These are phyloP conservation scores for Plasmodium fragile DNA, from an alignment of 169 alveolate species.

Conservation along the genomic window DNA sequence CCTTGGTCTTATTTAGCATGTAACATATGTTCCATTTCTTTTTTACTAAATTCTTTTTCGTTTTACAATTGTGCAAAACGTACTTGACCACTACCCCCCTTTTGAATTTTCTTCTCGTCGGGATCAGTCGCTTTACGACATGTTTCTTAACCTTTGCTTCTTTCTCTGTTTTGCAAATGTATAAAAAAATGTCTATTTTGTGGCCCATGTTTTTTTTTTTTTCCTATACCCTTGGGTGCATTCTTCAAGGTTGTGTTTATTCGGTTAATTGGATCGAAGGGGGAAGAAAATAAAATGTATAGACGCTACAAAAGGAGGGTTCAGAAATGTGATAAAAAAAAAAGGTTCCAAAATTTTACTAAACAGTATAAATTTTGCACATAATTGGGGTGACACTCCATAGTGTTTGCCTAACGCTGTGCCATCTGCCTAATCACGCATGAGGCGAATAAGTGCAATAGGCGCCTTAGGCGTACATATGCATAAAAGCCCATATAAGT, in stretches of 20 bases:
- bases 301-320: background rate
- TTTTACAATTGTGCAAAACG: constrained; percentile 23
- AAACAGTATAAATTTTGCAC: background rate
- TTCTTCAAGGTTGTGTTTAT: background rate
- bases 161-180: constrained; percentile 32
- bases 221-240: background rate
- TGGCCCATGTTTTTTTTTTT: constrained; percentile 33
- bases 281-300: background rate
- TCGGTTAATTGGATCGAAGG: background rate
- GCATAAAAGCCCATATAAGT: background rate
- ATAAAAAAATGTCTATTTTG: constrained; percentile 24
- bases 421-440: background rate
- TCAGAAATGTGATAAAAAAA: background rate
- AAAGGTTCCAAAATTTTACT: background rate
- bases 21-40: constrained; percentile 41
- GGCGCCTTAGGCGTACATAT: background rate
- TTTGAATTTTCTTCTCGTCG: constrained; percentile 26
- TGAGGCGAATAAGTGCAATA: background rate
- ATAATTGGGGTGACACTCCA: background rate
- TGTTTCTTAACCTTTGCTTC: constrained; percentile 21
- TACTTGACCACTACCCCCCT: constrained; percentile 24
- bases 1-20: constrained; percentile 38
- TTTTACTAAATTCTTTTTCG: constrained; percentile 28
- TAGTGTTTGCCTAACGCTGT: background rate
- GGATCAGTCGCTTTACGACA: constrained; percentile 27